phyloP scores from a whole-genome alignment of 257 asterid species.

The Verbena officinalis region DNA sequence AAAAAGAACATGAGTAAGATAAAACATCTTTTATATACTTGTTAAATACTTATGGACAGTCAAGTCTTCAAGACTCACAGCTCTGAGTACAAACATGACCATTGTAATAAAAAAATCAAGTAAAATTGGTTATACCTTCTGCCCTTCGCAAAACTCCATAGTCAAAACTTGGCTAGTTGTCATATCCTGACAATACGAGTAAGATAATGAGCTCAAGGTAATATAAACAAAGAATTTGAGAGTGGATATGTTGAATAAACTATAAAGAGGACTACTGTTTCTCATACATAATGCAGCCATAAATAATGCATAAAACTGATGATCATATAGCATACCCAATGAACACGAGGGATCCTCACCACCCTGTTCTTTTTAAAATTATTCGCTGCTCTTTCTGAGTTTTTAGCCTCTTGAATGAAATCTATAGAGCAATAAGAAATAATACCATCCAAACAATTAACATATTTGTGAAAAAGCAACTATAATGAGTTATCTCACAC shows the following conservation, averaged over 20 bases:
- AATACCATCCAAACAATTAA: conserved; percentile 30
- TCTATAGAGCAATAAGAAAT: conserved; percentile 49
- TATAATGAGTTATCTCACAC: conserved; percentile 16
- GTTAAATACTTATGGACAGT: not conserved
- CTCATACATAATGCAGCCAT: conserved; percentile 5
- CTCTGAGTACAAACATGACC: not conserved
- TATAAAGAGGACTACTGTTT: conserved; percentile 11
- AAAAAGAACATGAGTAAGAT: conserved; percentile 5
- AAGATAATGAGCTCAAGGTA: conserved; percentile 26
- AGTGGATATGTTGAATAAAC: not conserved
- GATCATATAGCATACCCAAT: conserved; percentile 67
- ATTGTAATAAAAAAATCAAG: conserved; percentile 13
- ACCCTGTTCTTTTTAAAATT: conserved; percentile 58
- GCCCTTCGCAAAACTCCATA: conserved; percentile 88
- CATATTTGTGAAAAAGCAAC: conserved; percentile 19
- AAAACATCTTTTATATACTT: not conserved
- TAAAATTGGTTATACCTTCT: conserved; percentile 56
- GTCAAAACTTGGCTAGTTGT: conserved; percentile 84
- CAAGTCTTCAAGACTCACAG: conserved; percentile 8
- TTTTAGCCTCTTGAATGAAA: conserved; percentile 87
- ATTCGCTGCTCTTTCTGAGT: conserved; percentile 69
- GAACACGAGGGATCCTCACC: conserved; percentile 70
- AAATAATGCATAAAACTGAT: conserved; percentile 25
- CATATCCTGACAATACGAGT: conserved; percentile 57
- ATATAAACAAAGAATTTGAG: conserved; percentile 12